A percentile compares a stretch with the other conserved stretches of the same genome.
phyloP scores from a whole-genome alignment of 208 protist species.

The Kentomonas sorsogonicus region DNA sequence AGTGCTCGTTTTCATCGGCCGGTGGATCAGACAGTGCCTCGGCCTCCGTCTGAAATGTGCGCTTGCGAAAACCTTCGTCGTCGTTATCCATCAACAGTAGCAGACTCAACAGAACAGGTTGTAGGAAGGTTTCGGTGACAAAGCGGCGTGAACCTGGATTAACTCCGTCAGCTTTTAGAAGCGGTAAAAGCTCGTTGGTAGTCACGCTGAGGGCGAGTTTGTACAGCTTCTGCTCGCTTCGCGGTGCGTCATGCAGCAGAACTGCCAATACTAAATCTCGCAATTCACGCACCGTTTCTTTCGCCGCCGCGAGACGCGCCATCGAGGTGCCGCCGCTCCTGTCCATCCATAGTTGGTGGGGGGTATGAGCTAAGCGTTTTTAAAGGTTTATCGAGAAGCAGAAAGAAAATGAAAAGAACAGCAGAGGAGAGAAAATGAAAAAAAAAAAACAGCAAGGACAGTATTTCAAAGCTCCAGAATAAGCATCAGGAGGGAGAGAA shows the following conservation, averaged over 20 bases:
- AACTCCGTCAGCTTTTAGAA: no score
- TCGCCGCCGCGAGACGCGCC: conserved; percentile 20
- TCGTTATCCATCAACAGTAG: no score
- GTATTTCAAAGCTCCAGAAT: no score
- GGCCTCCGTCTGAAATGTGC: no score
- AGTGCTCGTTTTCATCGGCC: conserved; percentile 31
- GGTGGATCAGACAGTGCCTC: neutral
- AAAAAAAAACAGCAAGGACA: conserved; percentile 1
- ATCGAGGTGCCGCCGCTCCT: conserved; percentile 15
- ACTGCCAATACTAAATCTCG: conserved; percentile 32
- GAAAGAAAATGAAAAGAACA: neutral
- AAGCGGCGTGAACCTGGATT: no score
- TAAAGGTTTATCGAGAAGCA: neutral
- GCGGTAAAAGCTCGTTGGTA: no score
- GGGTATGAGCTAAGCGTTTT: no score
- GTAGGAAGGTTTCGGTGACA: no score
- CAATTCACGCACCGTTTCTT: conserved; percentile 29
- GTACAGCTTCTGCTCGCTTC: conserved; percentile 46
- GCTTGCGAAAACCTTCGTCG: no score
- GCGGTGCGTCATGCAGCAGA: conserved; percentile 43
- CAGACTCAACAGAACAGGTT: no score
- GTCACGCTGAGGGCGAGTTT: no score
- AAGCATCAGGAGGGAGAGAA: no score
- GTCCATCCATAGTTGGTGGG: neutral
- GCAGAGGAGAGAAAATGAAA: neutral